A percentile compares a stretch with the other conserved stretches of the same genome.
These are phyloP conservation scores for Spatholobus suberectus DNA, from an alignment of 306 rosid species.

Conservation along the genomic window DNA sequence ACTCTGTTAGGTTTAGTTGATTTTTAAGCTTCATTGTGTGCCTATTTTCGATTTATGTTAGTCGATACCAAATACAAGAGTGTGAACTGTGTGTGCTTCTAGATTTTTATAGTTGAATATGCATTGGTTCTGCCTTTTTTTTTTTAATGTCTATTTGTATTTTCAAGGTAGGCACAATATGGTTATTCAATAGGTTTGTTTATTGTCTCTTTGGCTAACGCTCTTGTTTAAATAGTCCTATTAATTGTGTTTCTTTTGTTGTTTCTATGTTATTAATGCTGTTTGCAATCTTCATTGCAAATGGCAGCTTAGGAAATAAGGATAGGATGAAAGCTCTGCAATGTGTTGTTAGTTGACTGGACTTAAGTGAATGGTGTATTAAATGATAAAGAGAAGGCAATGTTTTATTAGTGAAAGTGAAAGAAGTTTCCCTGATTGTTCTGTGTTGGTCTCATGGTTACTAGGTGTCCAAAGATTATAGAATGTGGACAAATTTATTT, in stretches of 20 bases:
- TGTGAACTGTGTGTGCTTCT: too few species aligned
- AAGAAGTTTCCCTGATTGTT: constrained; percentile 1
- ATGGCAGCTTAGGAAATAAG: too few species aligned
- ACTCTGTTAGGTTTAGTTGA: neutral
- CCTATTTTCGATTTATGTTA: neutral
- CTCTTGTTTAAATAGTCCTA: too few species aligned
- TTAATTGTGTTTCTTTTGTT: too few species aligned
- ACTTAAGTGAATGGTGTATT: neutral
- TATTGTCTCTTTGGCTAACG: too few species aligned
- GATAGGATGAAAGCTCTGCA: neutral
- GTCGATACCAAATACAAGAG: neutral
- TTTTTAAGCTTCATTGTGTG: constrained; percentile 15
- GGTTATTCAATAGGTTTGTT: too few species aligned
- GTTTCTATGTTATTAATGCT: neutral
- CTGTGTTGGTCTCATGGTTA: neutral
- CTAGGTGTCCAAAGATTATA: neutral
- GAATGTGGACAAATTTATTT: neutral
- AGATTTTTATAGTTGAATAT: neutral
- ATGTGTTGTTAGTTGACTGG: too few species aligned
- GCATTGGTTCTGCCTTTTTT: neutral
- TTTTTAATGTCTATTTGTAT: too few species aligned
- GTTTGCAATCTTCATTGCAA: too few species aligned
- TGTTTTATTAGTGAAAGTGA: neutral
- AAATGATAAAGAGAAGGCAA: neutral
- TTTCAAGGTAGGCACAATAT: too few species aligned